Evolutionary conservation across 495 filamentous ascomycete genomes (phyloP).

Genomic region (Xylaria cubensis): DNA sequence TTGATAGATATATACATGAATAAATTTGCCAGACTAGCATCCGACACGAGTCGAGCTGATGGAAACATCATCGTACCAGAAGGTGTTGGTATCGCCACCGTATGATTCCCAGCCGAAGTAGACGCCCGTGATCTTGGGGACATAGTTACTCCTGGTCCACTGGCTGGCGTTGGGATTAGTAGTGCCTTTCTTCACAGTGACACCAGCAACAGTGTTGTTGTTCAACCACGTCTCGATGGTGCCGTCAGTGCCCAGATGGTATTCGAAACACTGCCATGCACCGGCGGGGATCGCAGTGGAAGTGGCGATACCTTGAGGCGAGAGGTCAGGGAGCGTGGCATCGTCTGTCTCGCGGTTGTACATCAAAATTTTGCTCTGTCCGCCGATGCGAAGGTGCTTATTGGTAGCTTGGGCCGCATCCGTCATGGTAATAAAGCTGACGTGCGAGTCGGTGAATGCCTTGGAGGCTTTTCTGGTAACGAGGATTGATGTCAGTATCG

Average conservation of each 20-base stretch:
- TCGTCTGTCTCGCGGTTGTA: constrained; percentile 68
- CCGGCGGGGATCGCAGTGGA: constrained; percentile 55
- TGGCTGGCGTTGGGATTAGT: constrained; percentile 57
- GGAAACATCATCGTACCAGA: constrained; percentile 64
- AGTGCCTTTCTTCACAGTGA: constrained; percentile 51
- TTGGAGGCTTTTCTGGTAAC: constrained; percentile 55
- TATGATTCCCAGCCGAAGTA: constrained; percentile 69
- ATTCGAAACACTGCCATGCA: constrained; percentile 63
- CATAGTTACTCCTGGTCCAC: constrained; percentile 54
- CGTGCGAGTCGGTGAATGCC: constrained; percentile 60
- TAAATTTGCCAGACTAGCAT: constrained; percentile 38
- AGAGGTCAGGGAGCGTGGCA: constrained; percentile 65
- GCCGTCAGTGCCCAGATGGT: constrained; percentile 61
- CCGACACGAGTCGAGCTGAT: constrained; percentile 55
- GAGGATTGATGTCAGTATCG: constrained; percentile 35
- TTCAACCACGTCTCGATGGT: constrained; percentile 65
- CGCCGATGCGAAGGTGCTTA: constrained; percentile 65
- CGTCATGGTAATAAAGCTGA: constrained; percentile 67
- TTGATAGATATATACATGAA: constrained; percentile 10
- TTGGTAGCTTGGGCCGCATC: constrained; percentile 59
- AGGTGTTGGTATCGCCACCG: constrained; percentile 62
- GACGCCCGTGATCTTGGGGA: constrained; percentile 57
- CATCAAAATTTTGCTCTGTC: constrained; percentile 63
- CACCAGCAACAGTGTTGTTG: constrained; percentile 53
- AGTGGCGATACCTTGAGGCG: constrained; percentile 60